Percentiles rank a stretch among this genome's conserved stretches.
Evolutionary conservation across 2,329 filamentous ascomycete species (phyloP).

Genomic region (Harringtonia lauricola): DNA sequence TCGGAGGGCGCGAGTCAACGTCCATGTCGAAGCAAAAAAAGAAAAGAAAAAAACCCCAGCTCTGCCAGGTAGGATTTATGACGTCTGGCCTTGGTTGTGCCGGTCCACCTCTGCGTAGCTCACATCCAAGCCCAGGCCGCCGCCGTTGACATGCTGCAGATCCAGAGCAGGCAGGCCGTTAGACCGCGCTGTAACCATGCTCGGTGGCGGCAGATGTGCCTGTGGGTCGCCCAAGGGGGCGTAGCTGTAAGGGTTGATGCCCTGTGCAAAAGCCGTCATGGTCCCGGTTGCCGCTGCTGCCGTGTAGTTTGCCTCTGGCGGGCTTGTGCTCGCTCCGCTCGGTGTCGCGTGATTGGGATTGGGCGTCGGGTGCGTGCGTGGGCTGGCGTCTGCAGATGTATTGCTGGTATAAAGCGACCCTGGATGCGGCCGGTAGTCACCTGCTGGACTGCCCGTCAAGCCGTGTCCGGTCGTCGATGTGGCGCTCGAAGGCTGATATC

Average conservation of each 20-base stretch:
- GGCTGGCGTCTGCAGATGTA: constrained; percentile 7
- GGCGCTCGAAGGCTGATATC: constrained; percentile 7
- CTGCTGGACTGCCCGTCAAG: constrained; percentile 5
- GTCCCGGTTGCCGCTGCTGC: constrained; percentile 3
- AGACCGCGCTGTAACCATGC: not conserved
- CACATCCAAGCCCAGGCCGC: constrained; percentile 6
- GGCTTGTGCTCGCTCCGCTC: constrained; percentile 8
- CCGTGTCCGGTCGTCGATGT: constrained; percentile 6
- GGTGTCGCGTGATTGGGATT: constrained; percentile 8
- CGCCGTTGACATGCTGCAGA: constrained; percentile 6
- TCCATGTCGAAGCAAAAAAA: too few relatives aligned
- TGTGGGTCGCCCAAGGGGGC: constrained; percentile 6
- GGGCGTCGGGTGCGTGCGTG: constrained; percentile 10
- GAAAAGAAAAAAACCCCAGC: too few relatives aligned
- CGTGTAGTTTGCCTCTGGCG: constrained; percentile 10
- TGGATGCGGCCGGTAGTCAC: constrained; percentile 8
- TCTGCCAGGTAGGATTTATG: too few relatives aligned
- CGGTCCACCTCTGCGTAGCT: constrained; percentile 6
- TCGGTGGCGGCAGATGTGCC: not conserved
- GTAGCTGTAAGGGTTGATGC: constrained; percentile 8
- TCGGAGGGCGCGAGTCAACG: too few relatives aligned
- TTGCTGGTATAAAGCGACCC: constrained; percentile 6
- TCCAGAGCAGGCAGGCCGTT: constrained; percentile 4
- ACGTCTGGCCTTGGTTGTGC: constrained; percentile 4
- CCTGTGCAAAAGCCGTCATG: constrained; percentile 6